Evolutionary conservation across 1,284 basidiomycete species (phyloP), one percentile per base, ranked within the genome.

Genomic region (Malassezia obtusa): DNA sequence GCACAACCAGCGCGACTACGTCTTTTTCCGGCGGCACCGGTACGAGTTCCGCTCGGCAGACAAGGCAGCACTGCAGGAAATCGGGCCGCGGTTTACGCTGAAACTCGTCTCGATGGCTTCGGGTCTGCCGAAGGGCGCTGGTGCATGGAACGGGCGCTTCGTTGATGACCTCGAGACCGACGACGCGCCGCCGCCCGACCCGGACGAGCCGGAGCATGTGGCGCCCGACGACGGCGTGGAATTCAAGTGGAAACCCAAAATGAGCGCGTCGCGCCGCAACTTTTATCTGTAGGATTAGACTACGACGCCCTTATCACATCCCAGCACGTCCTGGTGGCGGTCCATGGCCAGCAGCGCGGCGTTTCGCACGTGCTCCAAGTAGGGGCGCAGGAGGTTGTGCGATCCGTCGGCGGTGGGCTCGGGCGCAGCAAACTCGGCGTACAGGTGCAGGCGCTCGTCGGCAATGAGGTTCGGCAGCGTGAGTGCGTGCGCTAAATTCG

Each of bases 1-100:
- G 25, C 94, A 98, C 75, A 96, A 96, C 69, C 91, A 96, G 75
- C 82, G 94, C 50, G 94, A 99, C 77, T 99, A 96, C 75, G 77
- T 98, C 54, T 99, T 99, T 78, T 95, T 98, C 79, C 79, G 94
- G 55, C 79, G 94, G 60, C 91, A 96, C 77, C 89, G 89, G 64
- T 95, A 95, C 74, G 87, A 89, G 37, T 96, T 95, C 75, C 82
- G 88, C 43, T 87, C 87, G 41, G 65, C 67, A 26, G 58, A 74
- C 43, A 91, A 89, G 70, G 90, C 95, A 10, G 84, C 86, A 15
- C 77, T 99, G 46, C 94, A 99, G 75, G 94, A 99, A 75, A 99
- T 98, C 58, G 94, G 94, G 0, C 94, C 94, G 4, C 82, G 92
- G 25, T 96, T 99, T 73, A 98, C 94, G 0, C 79, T 98, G 17